A percentile compares a stretch with the other conserved stretches of the same genome.
These are phyloP conservation scores for Panicum hallii DNA, from an alignment of 202 grass and related monocot genomes.

Conservation along the genomic window DNA sequence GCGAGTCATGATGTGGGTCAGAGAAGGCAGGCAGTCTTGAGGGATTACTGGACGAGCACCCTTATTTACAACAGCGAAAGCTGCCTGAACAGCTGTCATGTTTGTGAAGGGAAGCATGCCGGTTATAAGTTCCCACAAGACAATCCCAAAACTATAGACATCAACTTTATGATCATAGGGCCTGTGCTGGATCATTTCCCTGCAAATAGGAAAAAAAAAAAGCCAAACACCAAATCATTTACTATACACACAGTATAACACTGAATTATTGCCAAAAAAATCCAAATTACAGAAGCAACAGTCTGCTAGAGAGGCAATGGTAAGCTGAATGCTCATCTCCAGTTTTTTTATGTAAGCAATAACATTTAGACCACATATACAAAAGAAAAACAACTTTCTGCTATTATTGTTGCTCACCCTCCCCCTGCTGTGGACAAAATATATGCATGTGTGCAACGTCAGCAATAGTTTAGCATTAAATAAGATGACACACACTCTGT, in stretches of 20 bases:
- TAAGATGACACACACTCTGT: neutral
- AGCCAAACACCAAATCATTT: conserved; percentile 23
- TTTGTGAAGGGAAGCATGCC: conserved; percentile 84
- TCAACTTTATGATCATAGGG: conserved; percentile 88
- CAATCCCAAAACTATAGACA: conserved; percentile 84
- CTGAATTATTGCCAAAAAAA: conserved; percentile 21
- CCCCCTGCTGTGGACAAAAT: neutral
- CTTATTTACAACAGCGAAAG: conserved; percentile 92
- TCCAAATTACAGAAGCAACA: conserved; percentile 32
- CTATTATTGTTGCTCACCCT: conserved; percentile 10
- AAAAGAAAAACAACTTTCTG: conserved; percentile 31
- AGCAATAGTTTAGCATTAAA: conserved; percentile 18
- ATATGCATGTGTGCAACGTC: neutral
- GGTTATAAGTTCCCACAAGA: conserved; percentile 89
- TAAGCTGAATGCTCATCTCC: neutral
- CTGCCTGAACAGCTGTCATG: conserved; percentile 85
- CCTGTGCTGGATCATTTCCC: conserved; percentile 90
- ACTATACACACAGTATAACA: neutral
- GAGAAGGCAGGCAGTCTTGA: conserved; percentile 74
- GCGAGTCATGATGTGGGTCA: conserved; percentile 81
- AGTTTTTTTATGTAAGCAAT: conserved; percentile 25
- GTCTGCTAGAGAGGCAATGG: neutral
- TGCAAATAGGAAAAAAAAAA: conserved; percentile 40
- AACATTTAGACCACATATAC: conserved; percentile 2
- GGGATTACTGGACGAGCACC: conserved; percentile 77